Evolutionary conservation across 2,329 filamentous ascomycete genomes (phyloP).

Genomic region (Ophidiomyces ophidiicola): DNA sequence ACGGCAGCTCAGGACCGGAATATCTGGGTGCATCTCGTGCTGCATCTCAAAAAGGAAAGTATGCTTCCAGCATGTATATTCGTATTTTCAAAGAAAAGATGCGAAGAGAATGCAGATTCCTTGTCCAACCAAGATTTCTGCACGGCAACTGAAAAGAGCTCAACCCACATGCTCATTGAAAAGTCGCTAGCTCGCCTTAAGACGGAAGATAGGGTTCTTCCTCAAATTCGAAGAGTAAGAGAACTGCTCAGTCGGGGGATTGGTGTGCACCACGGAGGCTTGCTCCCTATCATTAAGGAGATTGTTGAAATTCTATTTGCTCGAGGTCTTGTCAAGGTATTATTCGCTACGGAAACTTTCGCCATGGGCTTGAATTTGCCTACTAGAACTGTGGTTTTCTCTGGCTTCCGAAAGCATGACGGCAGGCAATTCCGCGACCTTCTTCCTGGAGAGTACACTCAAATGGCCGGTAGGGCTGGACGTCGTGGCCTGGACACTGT

Average conservation of each 20-base stretch:
- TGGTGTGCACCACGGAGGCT: conserved; percentile 87
- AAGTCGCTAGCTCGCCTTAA: conserved; percentile 86
- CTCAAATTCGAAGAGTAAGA: conserved; percentile 77
- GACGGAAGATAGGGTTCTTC: conserved; percentile 76
- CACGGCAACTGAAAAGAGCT: conserved; percentile 85
- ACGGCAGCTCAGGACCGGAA: conserved; percentile 91
- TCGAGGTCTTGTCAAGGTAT: conserved; percentile 84
- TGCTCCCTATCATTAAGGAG: conserved; percentile 94
- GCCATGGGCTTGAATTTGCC: conserved; percentile 96
- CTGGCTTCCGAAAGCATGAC: conserved; percentile 91
- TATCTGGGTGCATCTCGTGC: conserved; percentile 90
- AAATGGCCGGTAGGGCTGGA: conserved; percentile 93
- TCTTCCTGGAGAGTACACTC: conserved; percentile 89
- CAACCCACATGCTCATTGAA: conserved; percentile 94
- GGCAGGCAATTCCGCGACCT: conserved; percentile 84
- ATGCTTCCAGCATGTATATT: conserved; percentile 92
- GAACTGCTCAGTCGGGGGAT: conserved; percentile 80
- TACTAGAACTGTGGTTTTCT: conserved; percentile 93
- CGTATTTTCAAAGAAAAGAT: conserved; percentile 95
- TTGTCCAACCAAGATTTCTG: conserved; percentile 92
- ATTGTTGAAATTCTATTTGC: conserved; percentile 95
- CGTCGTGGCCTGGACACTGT: conserved; percentile 85
- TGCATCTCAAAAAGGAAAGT: conserved; percentile 74
- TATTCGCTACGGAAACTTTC: conserved; percentile 97
- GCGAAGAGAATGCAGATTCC: conserved; percentile 93